Evolutionary conservation across 768 basidiomycete species (phyloP), one percentile per base, ranked within the genome.

Genomic region (Lentinula edodes): DNA sequence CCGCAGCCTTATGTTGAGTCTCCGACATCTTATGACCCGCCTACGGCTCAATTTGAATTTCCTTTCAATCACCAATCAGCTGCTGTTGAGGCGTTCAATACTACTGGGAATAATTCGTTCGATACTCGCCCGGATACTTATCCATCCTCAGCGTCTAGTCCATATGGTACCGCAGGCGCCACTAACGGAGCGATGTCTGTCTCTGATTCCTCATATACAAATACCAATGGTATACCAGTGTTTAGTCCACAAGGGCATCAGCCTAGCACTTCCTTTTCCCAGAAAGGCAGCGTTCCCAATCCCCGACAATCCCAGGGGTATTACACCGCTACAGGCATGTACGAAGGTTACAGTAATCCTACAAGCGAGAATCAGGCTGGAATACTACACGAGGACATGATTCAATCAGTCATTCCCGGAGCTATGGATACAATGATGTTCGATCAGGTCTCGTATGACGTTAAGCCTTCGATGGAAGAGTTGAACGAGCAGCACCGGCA

Each of bases 401-500:
- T 38, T 43, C 53, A 54, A 18, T 54, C 53, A 9, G 45, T 58
- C 7, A 46, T 58, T 28, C n/a, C 20, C 28, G 56, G 45, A 43
- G 42, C 28, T 12, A 35, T 58, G 20, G 56, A 58, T 5, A n/a
- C 43, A 16, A 35, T 59, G 58, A 59, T 59, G 32, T 59, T 48
- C 34, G 58, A 59, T 32, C 41, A 15, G 20, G 46, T 59, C 20
- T 38, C 58, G 38, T 60, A 60, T 41, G 59, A 60, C 32, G 38
- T 60, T 8, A 60, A 60, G 23, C 59, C 59, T 36, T 52, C 59
- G 28, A 42, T 60, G 48, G 59, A 60, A 34, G 51, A 42, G 36
- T 35, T 60, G n/a, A 50, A 52, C 35, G 43, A 52, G 50, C 59
- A 60, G 28, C 59, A 60, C 8, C 59, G 39, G 23, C 59, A 51